Base-by-base conservation (phyloP, 805 yeast species). In the Starmerella bombi region DNA sequence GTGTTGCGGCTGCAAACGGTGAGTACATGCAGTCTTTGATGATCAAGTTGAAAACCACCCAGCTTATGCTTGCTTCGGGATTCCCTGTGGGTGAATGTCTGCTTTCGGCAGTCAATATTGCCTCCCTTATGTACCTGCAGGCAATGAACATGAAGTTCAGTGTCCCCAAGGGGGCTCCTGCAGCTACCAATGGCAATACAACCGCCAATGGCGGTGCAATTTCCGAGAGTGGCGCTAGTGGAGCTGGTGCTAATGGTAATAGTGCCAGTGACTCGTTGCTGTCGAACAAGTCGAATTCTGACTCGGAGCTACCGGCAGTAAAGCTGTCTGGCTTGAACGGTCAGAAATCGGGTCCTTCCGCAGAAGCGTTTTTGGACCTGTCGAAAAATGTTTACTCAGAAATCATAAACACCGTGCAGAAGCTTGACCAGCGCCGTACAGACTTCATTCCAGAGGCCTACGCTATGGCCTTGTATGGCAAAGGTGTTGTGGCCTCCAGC, bases 401-500 rank as follows among this genome's bases (percentile, higher is more conserved):
- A 45, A 52, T 38, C 35, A 40, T 44, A 32, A 43, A 31, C 39
- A 47, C 48, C 25, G 39, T 50, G 14, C 35, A 44, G 16, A 21
- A 37, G 5, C 38, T 50, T 17, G 39, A 46, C 36, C 44, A 40
- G 28, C 41, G 53, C 15, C 46, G 56, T 14, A 36, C 46, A 3
- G 45, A 42, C 14, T 38, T 50, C 30, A 60, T 79, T 10, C 69
- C 72, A 25, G 83, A 80, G 47, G 74, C 80, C 1, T 74, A 80
- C 32, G 91, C 93, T 0, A 65, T 86, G 56, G 75, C 94, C 0
- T 74, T 84, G 0, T 86, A 80, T 55, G 93, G 94, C 0, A 64
- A 82, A 31, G 97, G 95, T 2, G 93, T 85, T 4, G 68, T 83
- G 9, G 68, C 72, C 33, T 59, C 78, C n/a, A 82, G 81, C 50